Conservation (phyloP, 257 asterid species). For the Primulina eburnea region DNA sequence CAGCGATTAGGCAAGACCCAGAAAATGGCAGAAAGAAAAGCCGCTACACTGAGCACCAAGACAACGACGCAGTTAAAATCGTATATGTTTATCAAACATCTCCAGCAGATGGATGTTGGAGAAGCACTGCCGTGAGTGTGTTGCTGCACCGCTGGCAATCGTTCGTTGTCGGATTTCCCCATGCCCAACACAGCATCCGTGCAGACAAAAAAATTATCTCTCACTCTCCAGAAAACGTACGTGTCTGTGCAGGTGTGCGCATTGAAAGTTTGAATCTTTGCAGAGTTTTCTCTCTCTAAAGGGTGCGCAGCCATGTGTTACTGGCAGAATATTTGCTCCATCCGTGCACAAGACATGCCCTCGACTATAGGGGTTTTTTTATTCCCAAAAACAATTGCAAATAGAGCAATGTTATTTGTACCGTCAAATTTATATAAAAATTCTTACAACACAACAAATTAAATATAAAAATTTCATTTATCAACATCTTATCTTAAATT, state of each 20-base stretch:
- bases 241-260: not conserved
- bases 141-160: slow-evolving; percentile 59
- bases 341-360: too few species aligned
- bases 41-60: slow-evolving; percentile 48
- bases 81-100: slow-evolving; percentile 41
- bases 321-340: too few species aligned
- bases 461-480: too few species aligned
- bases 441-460: too few species aligned
- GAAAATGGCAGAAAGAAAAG: slow-evolving; percentile 50
- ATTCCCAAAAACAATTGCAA: too few species aligned
- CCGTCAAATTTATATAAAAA: too few species aligned
- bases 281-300: slow-evolving; percentile 30
- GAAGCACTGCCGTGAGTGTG: slow-evolving; percentile 31
- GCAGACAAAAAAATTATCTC: slow-evolving; percentile 22
- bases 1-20: slow-evolving; percentile 49
- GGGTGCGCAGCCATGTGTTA: slow-evolving; percentile 24
- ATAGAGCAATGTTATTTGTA: too few species aligned
- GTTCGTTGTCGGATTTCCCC: slow-evolving; percentile 63
- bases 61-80: slow-evolving; percentile 59
- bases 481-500: too few species aligned
- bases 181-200: slow-evolving; percentile 78
- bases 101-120: slow-evolving; percentile 42
- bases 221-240: slow-evolving; percentile 24
- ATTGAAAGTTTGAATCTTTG: not conserved
- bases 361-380: too few species aligned